Base-by-base conservation (phyloP, 495 filamentous ascomycete species). In the Terfezia boudieri region DNA sequence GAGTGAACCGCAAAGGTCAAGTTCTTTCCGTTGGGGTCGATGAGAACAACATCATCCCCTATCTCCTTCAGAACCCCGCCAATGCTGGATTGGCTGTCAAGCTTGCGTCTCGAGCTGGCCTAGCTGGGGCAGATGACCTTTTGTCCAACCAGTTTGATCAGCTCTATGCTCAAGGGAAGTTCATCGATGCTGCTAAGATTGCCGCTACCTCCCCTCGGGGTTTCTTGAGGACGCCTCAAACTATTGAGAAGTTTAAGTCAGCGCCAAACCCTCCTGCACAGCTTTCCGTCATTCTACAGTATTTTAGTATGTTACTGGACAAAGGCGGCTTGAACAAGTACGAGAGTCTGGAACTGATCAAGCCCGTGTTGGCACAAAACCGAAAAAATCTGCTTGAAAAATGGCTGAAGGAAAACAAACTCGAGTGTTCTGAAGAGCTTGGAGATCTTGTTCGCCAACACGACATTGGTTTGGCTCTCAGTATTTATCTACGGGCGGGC, bases 341-440 rank as follows among this genome's bases (percentile, higher is more conserved):
- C 57, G 90, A 99, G 69, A 92, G 87, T 57, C 72, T 96, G 50
- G 90, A 99, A 68, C 77, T 99, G 58, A 88, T 90, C 9, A 77
- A 84, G 51, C 88, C 92, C 38, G 90, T 99, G 17, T 69, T 99
- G 58, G 79, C 81, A 50, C 90, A 99, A 64, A 87, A 84, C 63
- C 79, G 90, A 50, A 96, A 96, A 71, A 86, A 95, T 65, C 71
- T 99, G 49, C 73, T 99, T 22, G 89, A 96, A 69, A 99, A 99
- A 67, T 99, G 90, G 90, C 74, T 95, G 67, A 79, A 79, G 58
- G 90, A 96, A 69, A 82, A 86, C 64, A 99, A 99, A 71, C 73
- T 99, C 16, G 83, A 90, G 66, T 84, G 81, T 68, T 95, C 90
- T 0, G 90, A 99, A 68, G 83, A 95, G 63, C 77, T 99, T 17